Conservation (phyloP, 2,329 filamentous ascomycete genomes). For the Aspergillus viridinutans region DNA sequence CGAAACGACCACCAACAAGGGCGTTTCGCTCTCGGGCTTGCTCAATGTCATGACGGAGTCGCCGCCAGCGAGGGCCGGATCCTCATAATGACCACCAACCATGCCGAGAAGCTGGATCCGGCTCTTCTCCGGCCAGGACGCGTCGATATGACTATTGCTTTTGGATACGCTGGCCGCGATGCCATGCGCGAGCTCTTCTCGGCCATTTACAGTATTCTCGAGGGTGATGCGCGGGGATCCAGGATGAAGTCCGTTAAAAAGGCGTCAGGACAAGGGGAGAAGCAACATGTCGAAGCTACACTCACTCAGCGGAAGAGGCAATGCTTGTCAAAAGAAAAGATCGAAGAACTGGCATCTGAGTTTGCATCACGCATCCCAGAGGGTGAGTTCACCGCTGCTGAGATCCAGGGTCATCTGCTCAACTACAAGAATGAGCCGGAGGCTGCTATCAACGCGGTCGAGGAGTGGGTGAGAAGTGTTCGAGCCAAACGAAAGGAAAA, state of each 20-base stretch:
- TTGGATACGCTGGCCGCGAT: conserved; percentile 40
- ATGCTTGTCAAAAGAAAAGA: conserved; percentile 14
- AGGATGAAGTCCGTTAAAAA: neutral
- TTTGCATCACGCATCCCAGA: conserved; percentile 32
- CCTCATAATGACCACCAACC: conserved; percentile 71
- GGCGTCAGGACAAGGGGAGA: neutral
- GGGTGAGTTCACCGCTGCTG: conserved; percentile 36
- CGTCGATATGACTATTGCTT: conserved; percentile 61
- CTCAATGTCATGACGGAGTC: conserved; percentile 69
- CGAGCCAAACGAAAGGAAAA: conserved; percentile 22
- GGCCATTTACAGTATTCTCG: conserved; percentile 33
- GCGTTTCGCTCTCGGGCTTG: conserved; percentile 62
- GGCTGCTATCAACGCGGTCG: conserved; percentile 26
- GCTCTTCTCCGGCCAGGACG: conserved; percentile 64
- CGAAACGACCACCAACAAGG: conserved; percentile 16
- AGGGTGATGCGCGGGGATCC: conserved; percentile 23
- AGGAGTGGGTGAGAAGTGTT: conserved; percentile 25
- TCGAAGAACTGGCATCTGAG: conserved; percentile 22
- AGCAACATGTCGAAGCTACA: neutral
- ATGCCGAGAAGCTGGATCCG: conserved; percentile 59
- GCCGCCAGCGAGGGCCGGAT: conserved; percentile 66
- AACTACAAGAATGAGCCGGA: conserved; percentile 31
- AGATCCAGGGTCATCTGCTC: conserved; percentile 40
- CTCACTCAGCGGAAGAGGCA: neutral
- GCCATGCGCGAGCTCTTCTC: conserved; percentile 39